These are phyloP conservation scores for Trypanosoma grayi DNA, from an alignment of 208 protist species.

Conservation along the genomic window DNA sequence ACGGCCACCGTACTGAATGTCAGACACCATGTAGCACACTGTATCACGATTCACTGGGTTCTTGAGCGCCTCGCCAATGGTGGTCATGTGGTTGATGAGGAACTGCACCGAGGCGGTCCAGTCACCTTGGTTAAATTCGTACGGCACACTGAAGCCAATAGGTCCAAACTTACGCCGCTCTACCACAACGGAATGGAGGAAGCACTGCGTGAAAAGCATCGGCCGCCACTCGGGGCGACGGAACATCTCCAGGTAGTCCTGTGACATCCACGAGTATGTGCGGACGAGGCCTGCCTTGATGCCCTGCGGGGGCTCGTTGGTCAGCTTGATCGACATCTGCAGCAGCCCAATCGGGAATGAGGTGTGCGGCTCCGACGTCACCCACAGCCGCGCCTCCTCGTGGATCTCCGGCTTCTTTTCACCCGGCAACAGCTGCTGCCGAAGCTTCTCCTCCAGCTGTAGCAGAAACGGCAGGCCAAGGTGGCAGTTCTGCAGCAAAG, in stretches of 20 bases:
- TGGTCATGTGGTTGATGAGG: constrained; percentile 97
- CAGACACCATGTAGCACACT: constrained; percentile 97
- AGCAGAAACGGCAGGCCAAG: constrained; percentile 92
- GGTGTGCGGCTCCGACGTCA: constrained; percentile 95
- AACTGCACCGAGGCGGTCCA: constrained; percentile 95
- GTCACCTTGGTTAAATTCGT: constrained; percentile 99
- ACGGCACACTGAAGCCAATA: constrained; percentile 98
- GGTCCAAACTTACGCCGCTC: constrained; percentile 98
- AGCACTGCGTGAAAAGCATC: constrained; percentile 97
- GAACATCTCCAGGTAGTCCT: constrained; percentile 96
- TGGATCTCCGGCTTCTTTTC: constrained; percentile 83
- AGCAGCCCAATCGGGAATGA: constrained; percentile 95
- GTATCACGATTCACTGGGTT: constrained; percentile 93
- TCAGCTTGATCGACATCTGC: constrained; percentile 98
- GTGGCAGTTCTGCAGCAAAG: constrained; percentile 97
- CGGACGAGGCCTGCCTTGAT: constrained; percentile 96
- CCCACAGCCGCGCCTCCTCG: constrained; percentile 95
- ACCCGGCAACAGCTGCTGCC: constrained; percentile 73
- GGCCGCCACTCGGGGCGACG: constrained; percentile 95
- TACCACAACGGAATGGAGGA: constrained; percentile 97
- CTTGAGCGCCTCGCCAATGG: constrained; percentile 93
- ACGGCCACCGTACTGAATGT: constrained; percentile 99
- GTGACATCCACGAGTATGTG: constrained; percentile 95
- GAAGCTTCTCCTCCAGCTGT: constrained; percentile 88
- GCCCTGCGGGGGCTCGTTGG: constrained; percentile 97